phyloP scores from a whole-genome alignment of 805 yeast genomes.

The Wickerhamomyces chambardii region DNA sequence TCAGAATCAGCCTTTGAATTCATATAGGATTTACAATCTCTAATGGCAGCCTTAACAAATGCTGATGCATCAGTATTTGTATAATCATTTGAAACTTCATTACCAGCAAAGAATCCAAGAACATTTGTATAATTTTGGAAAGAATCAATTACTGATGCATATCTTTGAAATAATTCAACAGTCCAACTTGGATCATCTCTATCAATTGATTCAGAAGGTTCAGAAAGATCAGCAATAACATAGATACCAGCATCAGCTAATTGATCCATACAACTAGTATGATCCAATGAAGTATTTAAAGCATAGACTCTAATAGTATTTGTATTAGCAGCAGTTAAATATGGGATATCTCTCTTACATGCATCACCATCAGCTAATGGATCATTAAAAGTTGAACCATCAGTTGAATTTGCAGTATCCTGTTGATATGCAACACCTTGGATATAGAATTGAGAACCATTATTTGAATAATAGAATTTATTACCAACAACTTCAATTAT shows the following conservation, averaged over 20 bases:
- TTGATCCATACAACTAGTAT: constrained; percentile 57
- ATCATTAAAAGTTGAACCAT: constrained; percentile 44
- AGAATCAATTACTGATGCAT: constrained; percentile 59
- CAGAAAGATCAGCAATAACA: constrained; percentile 70
- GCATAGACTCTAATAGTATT: constrained; percentile 76
- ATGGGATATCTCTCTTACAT: constrained; percentile 71
- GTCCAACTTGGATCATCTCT: constrained; percentile 59
- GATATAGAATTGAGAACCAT: constrained; percentile 72
- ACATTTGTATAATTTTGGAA: constrained; percentile 65
- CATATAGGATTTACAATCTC: constrained; percentile 70
- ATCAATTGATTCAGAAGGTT: constrained; percentile 55
- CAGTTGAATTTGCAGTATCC: constrained; percentile 43
- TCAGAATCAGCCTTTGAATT: constrained; percentile 19
- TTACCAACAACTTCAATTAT: constrained; percentile 68
- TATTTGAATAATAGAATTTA: constrained; percentile 68
- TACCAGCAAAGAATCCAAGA: constrained; percentile 81
- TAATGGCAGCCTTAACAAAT: constrained; percentile 74
- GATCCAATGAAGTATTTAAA: constrained; percentile 53
- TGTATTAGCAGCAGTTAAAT: constrained; percentile 50
- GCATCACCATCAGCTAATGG: constrained; percentile 56
- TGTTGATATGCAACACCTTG: constrained; percentile 79
- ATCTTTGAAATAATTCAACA: constrained; percentile 53
- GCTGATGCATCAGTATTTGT: constrained; percentile 70
- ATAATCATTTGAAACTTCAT: constrained; percentile 65
- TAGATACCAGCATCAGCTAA: constrained; percentile 71